Percentiles rank a stretch among this genome's conserved stretches.
Conservation (phyloP, 2,329 filamentous ascomycete species). For the Herpotrichia juniperi region DNA sequence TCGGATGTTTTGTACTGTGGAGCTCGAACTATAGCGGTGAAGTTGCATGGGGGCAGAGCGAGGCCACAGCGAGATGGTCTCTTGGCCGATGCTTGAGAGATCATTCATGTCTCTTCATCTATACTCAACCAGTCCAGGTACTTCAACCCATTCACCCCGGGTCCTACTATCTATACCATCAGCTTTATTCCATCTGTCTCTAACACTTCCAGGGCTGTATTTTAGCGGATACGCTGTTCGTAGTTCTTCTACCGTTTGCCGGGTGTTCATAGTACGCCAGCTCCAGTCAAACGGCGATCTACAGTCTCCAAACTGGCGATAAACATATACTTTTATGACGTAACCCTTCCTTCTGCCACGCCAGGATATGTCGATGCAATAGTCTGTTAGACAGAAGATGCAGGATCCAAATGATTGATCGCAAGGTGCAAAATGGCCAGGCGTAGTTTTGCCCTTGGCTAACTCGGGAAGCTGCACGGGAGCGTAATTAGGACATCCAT, state of each 20-base stretch:
- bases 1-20: too few relatives aligned
- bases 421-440: slow-evolving; percentile 14
- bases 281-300: slow-evolving; percentile 22
- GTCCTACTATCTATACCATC: slow-evolving; percentile 9
- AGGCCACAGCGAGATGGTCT: too few relatives aligned
- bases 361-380: slow-evolving; percentile 21
- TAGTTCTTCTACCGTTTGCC: slow-evolving; percentile 1
- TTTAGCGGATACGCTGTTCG: slow-evolving; percentile 10
- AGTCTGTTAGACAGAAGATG: slow-evolving; percentile 23
- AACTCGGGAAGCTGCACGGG: slow-evolving; percentile 21
- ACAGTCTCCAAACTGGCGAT: slow-evolving; percentile 23
- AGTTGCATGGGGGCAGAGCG: too few relatives aligned
- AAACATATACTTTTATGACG: slow-evolving; percentile 13
- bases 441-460: slow-evolving; percentile 9
- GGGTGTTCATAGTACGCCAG: slow-evolving; percentile 15
- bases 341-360: slow-evolving; percentile 17
- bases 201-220: slow-evolving; percentile 17
- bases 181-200: slow-evolving; percentile 24
- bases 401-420: slow-evolving; percentile 22
- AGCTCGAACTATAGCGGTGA: too few relatives aligned
- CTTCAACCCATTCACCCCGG: slow-evolving; percentile 10
- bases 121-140: too few relatives aligned
- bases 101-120: too few relatives aligned
- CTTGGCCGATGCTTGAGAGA: too few relatives aligned
- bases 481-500: slow-evolving; percentile 1